phyloP scores from a whole-genome alignment of 345 rosid species.

The Eucalyptus tenuipes region DNA sequence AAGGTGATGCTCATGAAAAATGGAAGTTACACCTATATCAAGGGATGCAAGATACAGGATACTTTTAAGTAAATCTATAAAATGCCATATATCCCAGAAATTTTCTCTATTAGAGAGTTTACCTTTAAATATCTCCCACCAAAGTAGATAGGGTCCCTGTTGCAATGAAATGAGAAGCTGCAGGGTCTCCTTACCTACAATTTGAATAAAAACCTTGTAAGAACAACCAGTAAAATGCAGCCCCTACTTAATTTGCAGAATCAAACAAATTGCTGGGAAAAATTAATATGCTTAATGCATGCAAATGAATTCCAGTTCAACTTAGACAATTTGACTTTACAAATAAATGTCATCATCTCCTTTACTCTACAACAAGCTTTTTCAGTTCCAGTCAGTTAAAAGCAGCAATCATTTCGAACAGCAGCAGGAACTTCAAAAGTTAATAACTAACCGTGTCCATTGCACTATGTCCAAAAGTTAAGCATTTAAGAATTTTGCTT shows the following conservation, averaged over 20 bases:
- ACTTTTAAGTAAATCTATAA: not conserved
- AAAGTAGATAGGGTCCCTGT: slow-evolving; percentile 56
- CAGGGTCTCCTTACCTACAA: slow-evolving; percentile 62
- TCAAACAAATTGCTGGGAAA: not conserved
- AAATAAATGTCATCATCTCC: not conserved
- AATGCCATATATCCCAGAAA: not conserved
- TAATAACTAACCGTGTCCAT: not conserved
- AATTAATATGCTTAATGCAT: not conserved
- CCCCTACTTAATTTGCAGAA: not conserved
- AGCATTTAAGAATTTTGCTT: not conserved
- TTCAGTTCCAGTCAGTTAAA: not conserved
- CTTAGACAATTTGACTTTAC: not conserved
- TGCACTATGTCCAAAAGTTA: not conserved
- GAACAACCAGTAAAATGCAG: not conserved
- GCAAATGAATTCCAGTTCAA: not conserved
- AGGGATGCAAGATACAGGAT: not conserved
- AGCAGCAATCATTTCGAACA: not conserved
- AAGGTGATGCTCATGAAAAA: not conserved
- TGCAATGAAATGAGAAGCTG: slow-evolving; percentile 41
- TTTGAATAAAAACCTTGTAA: not conserved
- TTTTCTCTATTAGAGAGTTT: not conserved
- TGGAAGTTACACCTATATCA: not conserved
- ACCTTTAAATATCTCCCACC: slow-evolving; percentile 95
- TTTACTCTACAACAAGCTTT: not conserved
- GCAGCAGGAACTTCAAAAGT: not conserved